Evolutionary conservation across 2,329 filamentous ascomycete genomes (phyloP).

Genomic region (Aspergillus tamarii): DNA sequence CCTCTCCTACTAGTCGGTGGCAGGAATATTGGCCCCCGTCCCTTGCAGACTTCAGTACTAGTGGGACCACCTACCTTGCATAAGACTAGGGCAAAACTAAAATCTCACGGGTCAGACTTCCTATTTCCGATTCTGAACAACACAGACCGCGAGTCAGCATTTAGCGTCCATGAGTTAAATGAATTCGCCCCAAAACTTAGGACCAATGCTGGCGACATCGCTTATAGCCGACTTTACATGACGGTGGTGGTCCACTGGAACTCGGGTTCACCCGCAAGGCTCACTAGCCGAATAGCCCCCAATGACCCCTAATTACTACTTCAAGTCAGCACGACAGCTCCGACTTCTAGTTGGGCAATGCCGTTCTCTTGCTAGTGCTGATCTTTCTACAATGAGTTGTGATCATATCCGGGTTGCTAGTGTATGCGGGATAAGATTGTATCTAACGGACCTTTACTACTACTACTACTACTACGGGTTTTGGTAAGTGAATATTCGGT

Average conservation of each 20-base stretch:
- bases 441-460: not conserved
- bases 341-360: too few relatives aligned
- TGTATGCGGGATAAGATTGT: not conserved
- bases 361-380: too few relatives aligned
- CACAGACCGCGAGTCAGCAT: not conserved
- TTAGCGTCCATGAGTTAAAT: not conserved
- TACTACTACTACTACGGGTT: not conserved
- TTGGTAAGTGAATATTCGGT: too few relatives aligned
- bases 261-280: not conserved
- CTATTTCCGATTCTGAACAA: not conserved
- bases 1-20: not conserved
- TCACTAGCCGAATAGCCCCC: too few relatives aligned
- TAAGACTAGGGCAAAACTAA: not conserved
- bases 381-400: not conserved
- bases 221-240: not conserved
- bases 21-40: not conserved
- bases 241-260: not conserved
- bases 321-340: too few relatives aligned
- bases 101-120: not conserved
- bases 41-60: not conserved
- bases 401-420: not conserved
- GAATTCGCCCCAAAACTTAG: not conserved
- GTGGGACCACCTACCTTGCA: not conserved
- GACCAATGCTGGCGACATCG: not conserved
- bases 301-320: too few relatives aligned